Percentiles rank a stretch among this genome's conserved stretches.
phyloP scores from a whole-genome alignment of 805 yeast species.

The Hanseniaspora valbyensis region DNA sequence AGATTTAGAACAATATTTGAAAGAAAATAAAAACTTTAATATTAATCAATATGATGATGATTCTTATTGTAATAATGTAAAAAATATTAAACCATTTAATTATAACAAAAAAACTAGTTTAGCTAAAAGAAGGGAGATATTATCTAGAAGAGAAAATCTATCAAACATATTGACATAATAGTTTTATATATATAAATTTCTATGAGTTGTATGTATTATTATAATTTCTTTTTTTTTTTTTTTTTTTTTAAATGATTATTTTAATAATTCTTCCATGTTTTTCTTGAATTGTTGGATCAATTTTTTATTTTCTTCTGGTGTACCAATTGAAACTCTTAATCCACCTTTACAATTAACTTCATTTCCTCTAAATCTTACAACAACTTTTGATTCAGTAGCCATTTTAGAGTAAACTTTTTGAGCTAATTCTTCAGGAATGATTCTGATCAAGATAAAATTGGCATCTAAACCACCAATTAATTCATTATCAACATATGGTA shows the following conservation, averaged over 20 bases:
- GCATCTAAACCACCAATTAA: constrained; percentile 78
- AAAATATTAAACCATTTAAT: background rate
- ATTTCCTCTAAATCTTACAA: constrained; percentile 80
- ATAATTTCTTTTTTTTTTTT: background rate
- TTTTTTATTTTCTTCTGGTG: constrained; percentile 54
- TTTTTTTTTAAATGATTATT: background rate
- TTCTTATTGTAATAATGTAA: no score
- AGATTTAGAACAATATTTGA: background rate
- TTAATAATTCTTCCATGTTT: constrained; percentile 24
- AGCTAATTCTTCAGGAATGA: constrained; percentile 68
- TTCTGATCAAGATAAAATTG: constrained; percentile 68
- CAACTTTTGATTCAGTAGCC: constrained; percentile 67
- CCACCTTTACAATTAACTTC: constrained; percentile 87
- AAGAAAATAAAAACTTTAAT: background rate
- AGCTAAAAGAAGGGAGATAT: background rate
- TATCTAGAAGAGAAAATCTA: background rate
- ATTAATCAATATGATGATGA: no score
- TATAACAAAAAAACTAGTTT: background rate
- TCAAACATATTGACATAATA: background rate
- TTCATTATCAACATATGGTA: constrained; percentile 53
- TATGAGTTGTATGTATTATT: background rate
- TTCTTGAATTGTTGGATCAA: constrained; percentile 42
- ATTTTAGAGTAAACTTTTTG: constrained; percentile 50
- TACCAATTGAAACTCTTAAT: constrained; percentile 79
- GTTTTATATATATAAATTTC: background rate